Percentiles rank a stretch among this genome's conserved stretches.
phyloP scores from a whole-genome alignment of 331 rosid genomes.

The Phaseolus coccineus region DNA sequence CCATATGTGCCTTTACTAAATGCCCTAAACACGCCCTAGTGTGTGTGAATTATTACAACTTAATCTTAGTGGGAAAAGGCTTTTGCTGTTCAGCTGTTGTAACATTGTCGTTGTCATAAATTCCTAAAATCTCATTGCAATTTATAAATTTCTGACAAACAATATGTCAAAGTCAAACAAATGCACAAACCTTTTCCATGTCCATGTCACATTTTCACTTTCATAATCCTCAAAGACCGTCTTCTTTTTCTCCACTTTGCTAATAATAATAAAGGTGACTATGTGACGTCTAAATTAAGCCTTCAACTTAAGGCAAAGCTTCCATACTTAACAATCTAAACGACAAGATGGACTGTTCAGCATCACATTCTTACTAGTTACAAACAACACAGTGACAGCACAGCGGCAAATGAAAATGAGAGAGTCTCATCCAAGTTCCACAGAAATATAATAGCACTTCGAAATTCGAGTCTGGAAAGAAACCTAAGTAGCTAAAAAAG shows the following conservation, averaged over 20 bases:
- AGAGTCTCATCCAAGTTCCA: not conserved
- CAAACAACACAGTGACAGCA: not conserved
- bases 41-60: not conserved
- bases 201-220: not conserved
- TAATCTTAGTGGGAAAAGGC: not conserved
- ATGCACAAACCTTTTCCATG: not conserved
- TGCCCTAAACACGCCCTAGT: too few species aligned
- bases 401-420: not conserved
- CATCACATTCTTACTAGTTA: slow-evolving; percentile 10
- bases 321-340: not conserved
- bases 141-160: not conserved
- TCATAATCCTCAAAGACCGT: not conserved
- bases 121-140: not conserved
- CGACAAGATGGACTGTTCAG: not conserved
- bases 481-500: not conserved
- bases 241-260: not conserved
- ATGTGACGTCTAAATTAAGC: not conserved
- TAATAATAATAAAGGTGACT: not conserved
- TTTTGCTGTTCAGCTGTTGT: not conserved
- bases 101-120: not conserved
- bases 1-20: too few species aligned
- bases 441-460: not conserved
- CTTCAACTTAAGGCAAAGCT: slow-evolving; percentile 14
- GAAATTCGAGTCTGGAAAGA: not conserved
- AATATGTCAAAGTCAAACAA: not conserved